Conservation (phyloP, 345 rosid species). For the Eucalyptus urophylla region DNA sequence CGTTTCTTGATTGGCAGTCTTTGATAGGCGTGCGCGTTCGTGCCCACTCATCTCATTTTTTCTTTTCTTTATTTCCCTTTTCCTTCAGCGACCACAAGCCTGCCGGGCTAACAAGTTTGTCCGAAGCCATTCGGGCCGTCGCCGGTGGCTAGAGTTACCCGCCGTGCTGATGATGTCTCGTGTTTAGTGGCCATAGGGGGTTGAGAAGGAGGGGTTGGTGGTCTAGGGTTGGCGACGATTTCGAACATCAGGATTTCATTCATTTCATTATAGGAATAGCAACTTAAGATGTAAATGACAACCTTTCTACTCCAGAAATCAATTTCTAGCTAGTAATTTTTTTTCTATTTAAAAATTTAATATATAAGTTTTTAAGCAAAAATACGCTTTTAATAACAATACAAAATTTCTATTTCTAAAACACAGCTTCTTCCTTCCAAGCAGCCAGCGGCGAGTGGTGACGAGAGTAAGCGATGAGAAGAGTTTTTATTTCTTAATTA, state of each 20-base stretch:
- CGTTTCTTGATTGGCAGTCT: background rate
- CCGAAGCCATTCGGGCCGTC: background rate
- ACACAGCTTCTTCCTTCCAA: too few relatives aligned
- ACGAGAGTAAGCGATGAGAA: rapidly evolving
- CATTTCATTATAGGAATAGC: background rate
- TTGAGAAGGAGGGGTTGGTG: background rate
- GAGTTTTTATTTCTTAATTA: too few relatives aligned
- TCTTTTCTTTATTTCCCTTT: background rate
- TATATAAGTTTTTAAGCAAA: too few relatives aligned
- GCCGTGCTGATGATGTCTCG: background rate
- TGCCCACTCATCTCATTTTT: background rate
- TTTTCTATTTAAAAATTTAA: too few relatives aligned
- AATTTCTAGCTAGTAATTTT: too few relatives aligned
- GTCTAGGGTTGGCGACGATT: background rate
- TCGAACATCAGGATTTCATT: rapidly evolving
- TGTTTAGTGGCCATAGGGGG: background rate
- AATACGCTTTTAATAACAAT: rapidly evolving
- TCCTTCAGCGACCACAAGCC: background rate
- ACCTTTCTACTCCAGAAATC: rapidly evolving
- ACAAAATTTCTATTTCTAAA: rapidly evolving
- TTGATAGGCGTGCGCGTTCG: background rate
- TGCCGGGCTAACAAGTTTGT: background rate
- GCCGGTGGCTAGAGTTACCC: background rate
- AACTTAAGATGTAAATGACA: too few relatives aligned
- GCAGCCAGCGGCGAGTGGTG: rapidly evolving